Percentiles rank a stretch among this genome's conserved stretches.
Conservation (phyloP, 1,139 yeast species). For the Magnusiomyces paraingens region DNA sequence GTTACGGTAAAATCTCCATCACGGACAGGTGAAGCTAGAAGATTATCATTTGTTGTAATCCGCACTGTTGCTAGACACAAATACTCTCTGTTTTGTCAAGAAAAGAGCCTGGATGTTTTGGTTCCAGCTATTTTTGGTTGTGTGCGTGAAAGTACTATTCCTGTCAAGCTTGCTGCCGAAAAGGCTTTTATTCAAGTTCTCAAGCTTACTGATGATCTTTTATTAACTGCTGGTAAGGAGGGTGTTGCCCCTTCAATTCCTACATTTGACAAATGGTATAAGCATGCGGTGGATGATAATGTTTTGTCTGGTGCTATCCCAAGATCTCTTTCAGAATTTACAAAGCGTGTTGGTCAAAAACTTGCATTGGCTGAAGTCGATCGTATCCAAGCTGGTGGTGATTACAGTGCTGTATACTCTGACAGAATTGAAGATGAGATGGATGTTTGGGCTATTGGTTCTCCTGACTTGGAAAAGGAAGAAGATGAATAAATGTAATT, state of each 20-base stretch:
- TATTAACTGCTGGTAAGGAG: slow-evolving; percentile 35
- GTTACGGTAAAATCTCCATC: slow-evolving; percentile 49
- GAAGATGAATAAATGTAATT: slow-evolving; percentile 10
- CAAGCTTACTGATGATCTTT: slow-evolving; percentile 56
- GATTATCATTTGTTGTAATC: slow-evolving; percentile 68
- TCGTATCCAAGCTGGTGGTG: slow-evolving; percentile 86
- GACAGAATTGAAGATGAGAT: slow-evolving; percentile 80
- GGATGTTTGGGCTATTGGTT: slow-evolving; percentile 87
- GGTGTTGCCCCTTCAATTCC: slow-evolving; percentile 12
- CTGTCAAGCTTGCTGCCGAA: slow-evolving; percentile 91
- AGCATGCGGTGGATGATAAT: slow-evolving; percentile 21
- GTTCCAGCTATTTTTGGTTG: slow-evolving; percentile 75
- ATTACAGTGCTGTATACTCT: slow-evolving; percentile 74
- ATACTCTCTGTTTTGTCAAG: slow-evolving; percentile 44
- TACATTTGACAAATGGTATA: slow-evolving; percentile 57
- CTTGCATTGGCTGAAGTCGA: slow-evolving; percentile 82
- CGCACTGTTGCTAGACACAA: slow-evolving; percentile 68
- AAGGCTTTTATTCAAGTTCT: slow-evolving; percentile 76
- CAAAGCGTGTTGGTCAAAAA: slow-evolving; percentile 78
- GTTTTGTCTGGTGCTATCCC: slow-evolving; percentile 35
- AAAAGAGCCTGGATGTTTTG: slow-evolving; percentile 44
- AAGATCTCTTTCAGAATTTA: slow-evolving; percentile 79
- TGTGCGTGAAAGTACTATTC: slow-evolving; percentile 79
- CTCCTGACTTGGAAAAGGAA: slow-evolving; percentile 41
- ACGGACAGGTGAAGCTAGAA: slow-evolving; percentile 69